Percentiles rank a stretch among this genome's conserved stretches.
Evolutionary conservation across 345 rosid genomes (phyloP).

Genomic region (Citrus hindsii): DNA sequence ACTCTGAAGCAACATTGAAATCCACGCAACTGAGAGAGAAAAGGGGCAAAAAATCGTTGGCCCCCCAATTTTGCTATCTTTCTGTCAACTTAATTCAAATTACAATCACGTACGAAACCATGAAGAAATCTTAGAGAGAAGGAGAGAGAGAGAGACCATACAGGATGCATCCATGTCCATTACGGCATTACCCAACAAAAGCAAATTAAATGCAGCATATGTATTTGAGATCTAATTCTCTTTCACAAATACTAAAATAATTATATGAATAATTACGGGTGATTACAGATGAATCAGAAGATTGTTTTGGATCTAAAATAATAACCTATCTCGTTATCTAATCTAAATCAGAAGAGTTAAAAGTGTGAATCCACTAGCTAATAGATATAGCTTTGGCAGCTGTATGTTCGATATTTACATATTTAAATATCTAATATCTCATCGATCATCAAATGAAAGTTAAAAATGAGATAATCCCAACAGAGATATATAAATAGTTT

Average conservation of each 20-base stretch:
- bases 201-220: neutral
- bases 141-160: neutral
- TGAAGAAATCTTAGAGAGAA: neutral
- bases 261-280: neutral
- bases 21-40: constrained; percentile 26
- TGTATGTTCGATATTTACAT: neutral
- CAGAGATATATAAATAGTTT: neutral
- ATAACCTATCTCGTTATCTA: neutral
- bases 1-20: constrained; percentile 47
- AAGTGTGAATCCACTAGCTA: neutral
- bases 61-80: neutral
- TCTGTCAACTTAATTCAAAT: neutral
- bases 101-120: constrained; percentile 26
- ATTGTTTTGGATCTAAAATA: neutral
- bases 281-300: neutral
- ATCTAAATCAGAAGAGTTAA: neutral
- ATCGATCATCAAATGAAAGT: neutral
- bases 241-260: neutral
- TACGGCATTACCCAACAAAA: neutral
- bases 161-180: neutral
- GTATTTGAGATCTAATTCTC: neutral
- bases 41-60: neutral
- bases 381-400: neutral
- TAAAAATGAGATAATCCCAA: neutral
- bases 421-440: neutral